phyloP scores from a whole-genome alignment of 2,329 filamentous ascomycete genomes.

The Fusarium staphyleae region DNA sequence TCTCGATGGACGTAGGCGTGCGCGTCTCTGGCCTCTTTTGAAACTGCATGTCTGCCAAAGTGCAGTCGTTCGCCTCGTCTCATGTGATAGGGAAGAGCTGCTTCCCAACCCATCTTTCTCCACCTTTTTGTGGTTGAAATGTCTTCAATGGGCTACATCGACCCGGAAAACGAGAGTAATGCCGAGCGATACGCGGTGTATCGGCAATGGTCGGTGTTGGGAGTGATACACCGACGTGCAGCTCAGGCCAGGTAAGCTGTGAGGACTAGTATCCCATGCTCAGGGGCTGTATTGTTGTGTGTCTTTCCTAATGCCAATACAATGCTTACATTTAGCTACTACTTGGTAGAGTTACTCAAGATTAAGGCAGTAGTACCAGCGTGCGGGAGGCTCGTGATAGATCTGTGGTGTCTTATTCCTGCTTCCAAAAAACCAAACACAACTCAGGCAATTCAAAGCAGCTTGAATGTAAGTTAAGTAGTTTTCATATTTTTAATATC shows the following conservation, averaged over 20 bases:
- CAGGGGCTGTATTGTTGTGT: no score
- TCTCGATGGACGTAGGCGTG: not conserved
- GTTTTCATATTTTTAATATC: constrained; percentile 29
- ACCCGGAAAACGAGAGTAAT: constrained; percentile 3
- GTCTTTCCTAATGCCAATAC: not conserved
- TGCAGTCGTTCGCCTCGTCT: constrained; percentile 23
- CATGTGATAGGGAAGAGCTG: constrained; percentile 25
- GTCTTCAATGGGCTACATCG: not conserved
- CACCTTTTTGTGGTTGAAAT: not conserved
- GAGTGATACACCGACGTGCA: not conserved
- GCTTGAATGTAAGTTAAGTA: constrained; percentile 5
- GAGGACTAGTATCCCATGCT: not conserved
- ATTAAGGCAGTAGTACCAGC: no score
- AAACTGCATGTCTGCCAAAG: constrained; percentile 4
- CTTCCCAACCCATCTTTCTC: constrained; percentile 3
- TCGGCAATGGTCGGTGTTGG: constrained; percentile 5
- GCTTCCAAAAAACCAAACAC: no score
- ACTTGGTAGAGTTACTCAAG: no score
- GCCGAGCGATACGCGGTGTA: constrained; percentile 11
- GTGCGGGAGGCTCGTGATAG: no score
- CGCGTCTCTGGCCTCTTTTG: not conserved
- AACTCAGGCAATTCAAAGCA: not conserved
- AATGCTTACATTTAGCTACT: no score
- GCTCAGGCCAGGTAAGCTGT: not conserved
- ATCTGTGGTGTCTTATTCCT: no score